Base-by-base conservation (phyloP, 345 rosid genomes). In the Ceriops tagal region DNA sequence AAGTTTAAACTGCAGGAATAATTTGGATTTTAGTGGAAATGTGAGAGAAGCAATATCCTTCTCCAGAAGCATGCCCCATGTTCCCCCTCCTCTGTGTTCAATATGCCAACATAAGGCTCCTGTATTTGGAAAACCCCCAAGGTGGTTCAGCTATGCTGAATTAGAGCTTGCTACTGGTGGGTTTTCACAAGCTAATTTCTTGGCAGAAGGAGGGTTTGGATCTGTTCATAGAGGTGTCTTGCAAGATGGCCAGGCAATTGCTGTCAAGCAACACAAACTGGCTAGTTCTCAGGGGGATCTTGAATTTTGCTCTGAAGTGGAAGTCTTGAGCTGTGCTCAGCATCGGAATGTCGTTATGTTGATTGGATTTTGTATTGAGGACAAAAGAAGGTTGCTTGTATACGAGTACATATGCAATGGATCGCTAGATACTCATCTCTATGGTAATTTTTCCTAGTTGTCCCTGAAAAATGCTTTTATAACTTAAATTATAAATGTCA, bases 271-370 rank as follows among this genome's bases (percentile, higher is more conserved):
- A 71, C 97, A 96, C 81, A 96, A 96, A 71, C 64, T 96, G 74
- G 99, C 99, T 26, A 96, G 99, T 81, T 89, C 99, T 53, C 98
- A 96, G 76, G 99, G 99, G 76, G 99, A 96, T 85, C 84, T 81
- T 4, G 99, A 96, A 78, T 96, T 96, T 80, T 96, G 99, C 81
- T 96, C 98, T 0, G 99, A 96, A 81, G 99, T 96, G 47, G 99
- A 96, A 84, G 99, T 96, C 68, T 83, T 96, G 68, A 92, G 98
- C 74, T 96, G 99, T 80, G 99, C 99, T 55, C 99, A 96, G 83
- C 99, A 92, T 75, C 83, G 98, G 71, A 96, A 96, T 64, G 99
- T 92, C 53, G 99, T 92, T 39, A 92, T 92, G 98, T 79, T 96
- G 69, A 90, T 96, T 61, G 99, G 99, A 31, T 96, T 88, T 81